These are phyloP conservation scores for Pseudonitzschia multiseries DNA, from an alignment of 108 stramenopile species.

Conservation along the genomic window DNA sequence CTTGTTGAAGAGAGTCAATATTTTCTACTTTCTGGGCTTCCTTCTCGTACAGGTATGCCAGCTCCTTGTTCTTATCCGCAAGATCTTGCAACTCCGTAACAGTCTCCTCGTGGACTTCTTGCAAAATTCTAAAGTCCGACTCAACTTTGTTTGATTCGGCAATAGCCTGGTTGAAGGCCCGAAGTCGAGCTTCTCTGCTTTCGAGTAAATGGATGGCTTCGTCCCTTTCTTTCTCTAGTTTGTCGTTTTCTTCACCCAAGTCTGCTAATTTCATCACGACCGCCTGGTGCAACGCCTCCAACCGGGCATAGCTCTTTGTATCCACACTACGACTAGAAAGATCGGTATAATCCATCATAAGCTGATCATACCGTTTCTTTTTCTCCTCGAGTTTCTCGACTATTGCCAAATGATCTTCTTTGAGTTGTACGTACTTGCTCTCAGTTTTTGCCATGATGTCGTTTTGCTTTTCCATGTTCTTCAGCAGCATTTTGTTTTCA, in stretches of 20 bases:
- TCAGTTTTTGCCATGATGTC: constrained; percentile 12
- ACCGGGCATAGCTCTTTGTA: constrained; percentile 13
- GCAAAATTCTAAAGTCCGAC: constrained; percentile 13
- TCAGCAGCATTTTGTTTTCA: constrained; percentile 15
- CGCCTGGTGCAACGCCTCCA: constrained; percentile 22
- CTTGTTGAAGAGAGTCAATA: constrained; percentile 3
- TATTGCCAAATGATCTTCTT: constrained; percentile 17
- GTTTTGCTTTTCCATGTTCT: constrained; percentile 21
- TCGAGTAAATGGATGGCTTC: constrained; percentile 11
- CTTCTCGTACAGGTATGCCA: background rate
- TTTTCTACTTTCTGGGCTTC: background rate
- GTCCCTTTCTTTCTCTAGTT: constrained; percentile 6
- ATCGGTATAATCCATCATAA: constrained; percentile 19
- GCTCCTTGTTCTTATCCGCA: background rate
- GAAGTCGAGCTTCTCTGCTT: constrained; percentile 4
- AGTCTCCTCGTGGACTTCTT: constrained; percentile 10
- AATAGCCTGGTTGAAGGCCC: background rate
- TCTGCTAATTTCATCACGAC: constrained; percentile 40
- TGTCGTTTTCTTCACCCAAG: constrained; percentile 33
- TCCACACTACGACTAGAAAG: constrained; percentile 11
- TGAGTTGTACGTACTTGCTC: constrained; percentile 23
- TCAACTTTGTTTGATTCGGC: constrained; percentile 14
- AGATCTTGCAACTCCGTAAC: constrained; percentile 8
- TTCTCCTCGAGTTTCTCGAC: constrained; percentile 8
- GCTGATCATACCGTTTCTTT: constrained; percentile 14